These are phyloP conservation scores for Plantago elongata DNA, from an alignment of 257 asterid genomes.

Conservation along the genomic window DNA sequence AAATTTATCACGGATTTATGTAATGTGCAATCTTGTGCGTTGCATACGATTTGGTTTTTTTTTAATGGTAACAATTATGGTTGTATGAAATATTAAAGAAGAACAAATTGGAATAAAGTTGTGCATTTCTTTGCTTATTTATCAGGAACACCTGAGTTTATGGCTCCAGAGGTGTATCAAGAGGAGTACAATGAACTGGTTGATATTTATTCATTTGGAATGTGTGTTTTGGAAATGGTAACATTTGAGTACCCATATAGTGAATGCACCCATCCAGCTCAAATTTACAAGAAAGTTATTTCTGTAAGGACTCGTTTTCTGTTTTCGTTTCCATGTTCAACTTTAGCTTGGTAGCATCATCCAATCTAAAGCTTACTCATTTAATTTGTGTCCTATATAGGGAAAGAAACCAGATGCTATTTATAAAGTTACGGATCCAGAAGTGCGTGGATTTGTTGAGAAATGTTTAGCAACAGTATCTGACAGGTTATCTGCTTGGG, in stretches of 20 bases:
- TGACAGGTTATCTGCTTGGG: constrained; percentile 57
- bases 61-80: too few relatives aligned
- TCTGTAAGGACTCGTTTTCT: constrained; percentile 40
- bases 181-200: constrained; percentile 74
- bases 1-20: too few relatives aligned
- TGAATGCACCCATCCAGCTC: constrained; percentile 68
- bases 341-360: not conserved
- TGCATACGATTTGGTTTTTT: too few relatives aligned
- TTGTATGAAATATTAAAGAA: too few relatives aligned
- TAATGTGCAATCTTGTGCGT: too few relatives aligned
- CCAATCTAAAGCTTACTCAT: not conserved
- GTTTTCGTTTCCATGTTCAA: not conserved
- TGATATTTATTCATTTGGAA: constrained; percentile 68
- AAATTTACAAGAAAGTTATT: constrained; percentile 66
- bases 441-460: constrained; percentile 59
- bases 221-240: constrained; percentile 75
- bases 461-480: constrained; percentile 62
- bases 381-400: constrained; percentile 19
- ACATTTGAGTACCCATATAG: constrained; percentile 74
- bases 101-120: too few relatives aligned
- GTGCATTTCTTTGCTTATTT: not conserved
- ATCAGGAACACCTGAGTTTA: constrained; percentile 75
- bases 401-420: constrained; percentile 70
- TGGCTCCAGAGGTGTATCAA: constrained; percentile 74
- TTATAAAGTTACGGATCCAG: constrained; percentile 52